Conservation (phyloP, 805 yeast species). For the Saccharomycopsis microspora region DNA sequence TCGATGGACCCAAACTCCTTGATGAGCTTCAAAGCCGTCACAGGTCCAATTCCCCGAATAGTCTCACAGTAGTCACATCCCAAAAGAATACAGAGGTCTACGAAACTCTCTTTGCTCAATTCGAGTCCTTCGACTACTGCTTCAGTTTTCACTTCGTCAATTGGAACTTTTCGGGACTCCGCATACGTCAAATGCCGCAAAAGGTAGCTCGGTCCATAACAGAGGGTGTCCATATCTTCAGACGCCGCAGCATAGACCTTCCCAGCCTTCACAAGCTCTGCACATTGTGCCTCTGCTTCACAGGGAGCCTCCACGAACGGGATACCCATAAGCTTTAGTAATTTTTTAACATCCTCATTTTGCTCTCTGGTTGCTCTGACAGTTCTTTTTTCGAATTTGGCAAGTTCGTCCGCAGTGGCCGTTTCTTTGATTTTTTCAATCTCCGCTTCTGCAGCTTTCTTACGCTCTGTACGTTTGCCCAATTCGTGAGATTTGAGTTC, state of each 20-base stretch:
- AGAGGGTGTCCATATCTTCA: constrained; percentile 97
- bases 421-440: constrained; percentile 69
- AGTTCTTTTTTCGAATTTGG: constrained; percentile 72
- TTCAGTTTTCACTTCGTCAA: constrained; percentile 65
- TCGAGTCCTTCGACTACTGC: constrained; percentile 68
- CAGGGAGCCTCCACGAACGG: constrained; percentile 92
- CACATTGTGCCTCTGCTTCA: constrained; percentile 99
- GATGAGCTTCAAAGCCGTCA: constrained; percentile 80
- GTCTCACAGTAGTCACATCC: constrained; percentile 98
- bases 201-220: constrained; percentile 77
- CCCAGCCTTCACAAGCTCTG: constrained; percentile 78
- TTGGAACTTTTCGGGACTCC: constrained; percentile 87
- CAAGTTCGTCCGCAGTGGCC: constrained; percentile 54
- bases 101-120: constrained; percentile 61
- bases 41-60: constrained; percentile 92
- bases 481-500: constrained; percentile 86
- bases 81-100: constrained; percentile 82
- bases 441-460: constrained; percentile 74
- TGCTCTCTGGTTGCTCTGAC: constrained; percentile 85
- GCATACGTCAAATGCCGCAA: constrained; percentile 88
- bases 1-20: constrained; percentile 79
- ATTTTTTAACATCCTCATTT: constrained; percentile 82
- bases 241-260: constrained; percentile 96
- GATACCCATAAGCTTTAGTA: constrained; percentile 84
- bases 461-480: constrained; percentile 67